Conservation (phyloP, 306 rosid species). For the Dalbergia oliveri region DNA sequence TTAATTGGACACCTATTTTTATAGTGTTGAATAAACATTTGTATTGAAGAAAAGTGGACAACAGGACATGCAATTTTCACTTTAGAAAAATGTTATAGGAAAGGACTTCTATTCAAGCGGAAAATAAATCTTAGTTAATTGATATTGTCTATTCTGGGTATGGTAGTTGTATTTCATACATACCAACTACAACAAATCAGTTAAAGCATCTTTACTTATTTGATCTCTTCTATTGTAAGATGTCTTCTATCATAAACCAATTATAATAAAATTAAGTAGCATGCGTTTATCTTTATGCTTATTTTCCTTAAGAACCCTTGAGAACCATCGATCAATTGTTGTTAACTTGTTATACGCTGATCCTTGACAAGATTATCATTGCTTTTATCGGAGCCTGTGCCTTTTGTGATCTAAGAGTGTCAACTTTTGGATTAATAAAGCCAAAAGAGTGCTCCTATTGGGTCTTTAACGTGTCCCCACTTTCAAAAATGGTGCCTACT, state of each 20-base stretch:
- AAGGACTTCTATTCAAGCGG: slow-evolving; percentile 41
- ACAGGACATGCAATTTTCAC: slow-evolving; percentile 49
- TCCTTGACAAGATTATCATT: background rate
- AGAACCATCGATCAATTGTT: background rate
- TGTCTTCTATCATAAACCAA: background rate
- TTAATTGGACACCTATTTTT: too few species aligned
- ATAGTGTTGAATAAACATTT: too few species aligned
- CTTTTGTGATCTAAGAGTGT: background rate
- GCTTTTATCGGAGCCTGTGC: background rate
- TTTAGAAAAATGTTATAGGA: slow-evolving; percentile 23
- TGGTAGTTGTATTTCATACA: slow-evolving; percentile 14
- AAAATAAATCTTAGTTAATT: slow-evolving; percentile 25
- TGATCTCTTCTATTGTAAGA: background rate
- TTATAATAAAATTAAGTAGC: slow-evolving; percentile 16
- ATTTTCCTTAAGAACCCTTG: background rate
- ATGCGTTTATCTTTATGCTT: slow-evolving; percentile 4
- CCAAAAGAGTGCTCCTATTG: background rate
- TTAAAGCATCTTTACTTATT: background rate
- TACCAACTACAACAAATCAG: background rate
- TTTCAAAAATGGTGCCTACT: too few species aligned
- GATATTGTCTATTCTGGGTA: background rate
- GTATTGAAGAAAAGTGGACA: slow-evolving; percentile 12
- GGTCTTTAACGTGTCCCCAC: slow-evolving; percentile 3
- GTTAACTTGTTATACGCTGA: too few species aligned
- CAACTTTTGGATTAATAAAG: background rate